Percentiles rank a stretch among this genome's conserved stretches.
These are phyloP conservation scores for Spiraea crenata DNA, from an alignment of 331 rosid species.

Conservation along the genomic window DNA sequence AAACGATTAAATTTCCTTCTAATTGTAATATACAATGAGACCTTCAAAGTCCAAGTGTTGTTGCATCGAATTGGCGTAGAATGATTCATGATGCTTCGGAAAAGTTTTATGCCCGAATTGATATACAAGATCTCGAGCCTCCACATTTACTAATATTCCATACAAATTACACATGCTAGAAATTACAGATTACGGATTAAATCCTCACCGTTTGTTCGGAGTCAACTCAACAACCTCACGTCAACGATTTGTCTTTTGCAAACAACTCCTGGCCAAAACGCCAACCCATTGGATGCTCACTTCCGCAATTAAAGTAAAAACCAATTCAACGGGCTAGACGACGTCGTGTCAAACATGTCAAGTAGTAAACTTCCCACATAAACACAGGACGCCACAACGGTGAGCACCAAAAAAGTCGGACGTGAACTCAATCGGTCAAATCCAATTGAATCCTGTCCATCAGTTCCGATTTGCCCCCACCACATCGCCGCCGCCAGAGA, in stretches of 20 bases:
- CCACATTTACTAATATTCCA: too few species aligned
- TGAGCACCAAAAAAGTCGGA: conserved; percentile 12
- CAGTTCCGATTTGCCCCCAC: conserved; percentile 26
- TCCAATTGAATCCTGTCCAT: conserved; percentile 18
- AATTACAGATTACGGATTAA: too few species aligned
- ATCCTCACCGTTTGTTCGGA: not conserved
- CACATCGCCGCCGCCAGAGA: not conserved
- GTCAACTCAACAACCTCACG: conserved; percentile 18
- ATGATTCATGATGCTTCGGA: too few species aligned
- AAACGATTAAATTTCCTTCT: too few species aligned
- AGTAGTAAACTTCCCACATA: not conserved
- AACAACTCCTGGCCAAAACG: not conserved
- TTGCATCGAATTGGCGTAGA: too few species aligned
- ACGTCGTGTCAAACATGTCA: conserved; percentile 9
- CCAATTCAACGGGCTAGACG: not conserved
- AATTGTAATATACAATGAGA: too few species aligned
- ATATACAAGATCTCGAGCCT: too few species aligned
- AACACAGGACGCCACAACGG: not conserved
- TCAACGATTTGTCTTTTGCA: conserved; percentile 27
- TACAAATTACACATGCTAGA: too few species aligned
- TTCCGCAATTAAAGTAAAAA: not conserved
- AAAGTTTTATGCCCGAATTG: too few species aligned
- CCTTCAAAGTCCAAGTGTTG: too few species aligned
- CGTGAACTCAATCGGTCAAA: conserved; percentile 21
- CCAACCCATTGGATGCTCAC: not conserved